Evolutionary conservation across 306 rosid species (phyloP).

Genomic region (Castanospermum australe): DNA sequence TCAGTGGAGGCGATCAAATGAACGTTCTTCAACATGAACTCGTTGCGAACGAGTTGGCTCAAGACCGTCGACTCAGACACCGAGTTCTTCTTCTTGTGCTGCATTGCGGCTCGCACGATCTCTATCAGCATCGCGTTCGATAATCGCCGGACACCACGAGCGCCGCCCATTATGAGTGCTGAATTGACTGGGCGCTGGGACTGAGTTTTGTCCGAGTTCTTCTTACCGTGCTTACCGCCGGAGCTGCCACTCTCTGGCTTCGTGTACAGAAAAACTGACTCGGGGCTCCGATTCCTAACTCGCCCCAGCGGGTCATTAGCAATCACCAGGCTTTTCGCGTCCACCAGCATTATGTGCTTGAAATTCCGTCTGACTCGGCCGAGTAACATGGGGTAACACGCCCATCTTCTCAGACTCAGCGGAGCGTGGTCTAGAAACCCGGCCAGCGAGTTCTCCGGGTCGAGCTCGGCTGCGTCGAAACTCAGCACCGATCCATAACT

Average conservation of each 20-base stretch:
- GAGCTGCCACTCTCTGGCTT: background rate
- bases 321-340: conserved; percentile 43
- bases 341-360: conserved; percentile 62
- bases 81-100: conserved; percentile 43
- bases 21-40: conserved; percentile 41
- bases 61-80: conserved; percentile 52
- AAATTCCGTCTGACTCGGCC: conserved; percentile 68
- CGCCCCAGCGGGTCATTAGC: conserved; percentile 54
- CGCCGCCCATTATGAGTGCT: conserved; percentile 56
- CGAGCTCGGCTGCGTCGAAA: conserved; percentile 62
- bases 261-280: conserved; percentile 39
- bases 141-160: conserved; percentile 59
- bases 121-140: conserved; percentile 48
- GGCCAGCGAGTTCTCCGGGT: conserved; percentile 69
- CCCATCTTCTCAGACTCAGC: conserved; percentile 64
- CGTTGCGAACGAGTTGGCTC: conserved; percentile 51
- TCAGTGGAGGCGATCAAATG: conserved; percentile 42
- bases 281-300: conserved; percentile 47
- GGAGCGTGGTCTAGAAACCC: conserved; percentile 62
- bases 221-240: conserved; percentile 35
- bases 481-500: conserved; percentile 76
- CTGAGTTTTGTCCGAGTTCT: conserved; percentile 42
- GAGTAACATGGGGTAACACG: conserved; percentile 70
- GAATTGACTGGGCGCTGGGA: conserved; percentile 42
- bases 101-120: conserved; percentile 49